phyloP scores from a whole-genome alignment of 306 rosid genomes.

The Acacia melanoxylon region DNA sequence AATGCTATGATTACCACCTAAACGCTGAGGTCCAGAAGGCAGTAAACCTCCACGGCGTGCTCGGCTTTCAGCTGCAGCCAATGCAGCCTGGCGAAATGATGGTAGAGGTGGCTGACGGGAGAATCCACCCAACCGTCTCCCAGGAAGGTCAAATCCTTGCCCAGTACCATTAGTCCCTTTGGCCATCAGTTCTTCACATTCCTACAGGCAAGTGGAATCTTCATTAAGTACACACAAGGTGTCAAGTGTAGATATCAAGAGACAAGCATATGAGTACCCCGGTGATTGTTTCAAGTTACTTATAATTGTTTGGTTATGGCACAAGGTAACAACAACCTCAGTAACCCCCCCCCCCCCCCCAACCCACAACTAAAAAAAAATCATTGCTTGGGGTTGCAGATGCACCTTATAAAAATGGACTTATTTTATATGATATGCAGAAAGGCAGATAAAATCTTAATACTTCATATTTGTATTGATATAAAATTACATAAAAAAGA shows the following conservation, averaged over 20 bases:
- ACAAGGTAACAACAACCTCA: background rate
- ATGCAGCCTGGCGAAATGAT: conserved; percentile 44
- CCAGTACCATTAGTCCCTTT: conserved; percentile 55
- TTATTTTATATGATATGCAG: background rate
- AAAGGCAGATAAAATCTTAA: background rate
- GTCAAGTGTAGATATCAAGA: background rate
- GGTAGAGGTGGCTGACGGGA: conserved; percentile 41
- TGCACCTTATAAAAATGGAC: background rate
- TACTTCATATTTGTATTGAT: background rate
- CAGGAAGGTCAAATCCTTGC: conserved; percentile 53
- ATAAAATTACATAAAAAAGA: background rate
- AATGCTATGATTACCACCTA: conserved; percentile 55
- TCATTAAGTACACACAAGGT: conserved; percentile 2
- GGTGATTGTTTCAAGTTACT: background rate
- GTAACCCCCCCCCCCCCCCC: background rate
- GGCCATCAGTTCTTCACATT: conserved; percentile 56
- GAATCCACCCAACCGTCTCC: conserved; percentile 58
- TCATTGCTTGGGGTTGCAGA: background rate
- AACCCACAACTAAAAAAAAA: background rate
- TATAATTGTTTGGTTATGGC: background rate
- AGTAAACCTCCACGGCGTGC: conserved; percentile 44
- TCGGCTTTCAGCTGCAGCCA: conserved; percentile 61
- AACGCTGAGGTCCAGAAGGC: conserved; percentile 59
- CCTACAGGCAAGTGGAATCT: conserved; percentile 40
- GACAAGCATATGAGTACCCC: conserved; percentile 13